These are phyloP conservation scores for Coprinopsis strossmayeri DNA, from an alignment of 768 basidiomycete genomes.

Conservation along the genomic window DNA sequence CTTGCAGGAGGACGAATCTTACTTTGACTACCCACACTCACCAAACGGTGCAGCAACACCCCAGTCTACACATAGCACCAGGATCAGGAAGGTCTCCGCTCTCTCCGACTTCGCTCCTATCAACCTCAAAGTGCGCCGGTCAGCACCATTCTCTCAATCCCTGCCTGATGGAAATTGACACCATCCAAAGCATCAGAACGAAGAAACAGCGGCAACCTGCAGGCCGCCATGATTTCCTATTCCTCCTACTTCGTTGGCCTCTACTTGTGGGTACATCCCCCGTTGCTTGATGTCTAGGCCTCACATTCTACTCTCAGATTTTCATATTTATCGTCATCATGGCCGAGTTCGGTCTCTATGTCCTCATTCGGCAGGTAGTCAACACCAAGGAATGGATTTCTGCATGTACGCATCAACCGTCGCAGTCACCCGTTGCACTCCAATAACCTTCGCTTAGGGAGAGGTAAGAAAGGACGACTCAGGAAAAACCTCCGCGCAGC, in stretches of 20 bases:
- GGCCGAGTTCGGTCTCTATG: conserved; percentile 79
- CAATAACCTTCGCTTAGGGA: too few species aligned
- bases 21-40: conserved; percentile 29
- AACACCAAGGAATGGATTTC: conserved; percentile 92
- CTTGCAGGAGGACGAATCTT: conserved; percentile 52
- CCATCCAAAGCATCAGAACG: conserved; percentile 14
- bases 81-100: conserved; percentile 76
- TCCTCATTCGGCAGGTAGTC: conserved; percentile 85
- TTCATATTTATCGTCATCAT: conserved; percentile 83
- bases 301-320: too few species aligned
- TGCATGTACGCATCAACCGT: conserved; percentile 52
- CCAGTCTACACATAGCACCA: conserved; percentile 18
- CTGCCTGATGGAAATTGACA: not conserved
- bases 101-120: conserved; percentile 88
- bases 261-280: conserved; percentile 49
- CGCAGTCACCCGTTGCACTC: too few species aligned
- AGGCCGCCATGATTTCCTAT: conserved; percentile 66
- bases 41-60: conserved; percentile 31
- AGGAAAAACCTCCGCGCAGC: conserved; percentile 72
- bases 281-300: too few species aligned
- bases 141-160: conserved; percentile 13
- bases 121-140: conserved; percentile 79
- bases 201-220: conserved; percentile 31
- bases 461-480: conserved; percentile 76
- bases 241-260: conserved; percentile 80